Base-by-base conservation (phyloP, 225 moss, liverwort and hornwort genomes). In the Neckera pumila region DNA sequence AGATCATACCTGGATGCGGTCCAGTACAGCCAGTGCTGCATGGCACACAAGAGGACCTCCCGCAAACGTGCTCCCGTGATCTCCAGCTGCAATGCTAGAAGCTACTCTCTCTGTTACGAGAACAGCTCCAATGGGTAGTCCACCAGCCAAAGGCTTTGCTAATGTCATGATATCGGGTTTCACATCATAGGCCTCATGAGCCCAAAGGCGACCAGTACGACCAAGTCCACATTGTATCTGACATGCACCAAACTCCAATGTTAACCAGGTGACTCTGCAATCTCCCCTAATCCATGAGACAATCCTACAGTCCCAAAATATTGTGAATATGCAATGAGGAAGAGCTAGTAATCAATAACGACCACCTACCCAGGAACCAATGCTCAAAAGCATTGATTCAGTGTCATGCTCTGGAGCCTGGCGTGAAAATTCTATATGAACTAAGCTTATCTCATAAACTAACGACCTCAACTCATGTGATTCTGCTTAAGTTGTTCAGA, bases 141-240 rank as follows among this genome's bases (percentile, higher is more conserved):
- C 97, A 54, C 97, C 95, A 69, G 97, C 96, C 89, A 97, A 89
- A 34, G 97, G 96, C 76, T 97, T 95, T 60, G 96, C 97, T 84
- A 97, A 81, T 42, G 97, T 97, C 97, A 97, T 95, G 51, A 96
- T 95, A 51, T 97, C 95, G 13, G 97, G 96, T 79, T 88, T 84
- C 59, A 96, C 97, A 38, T 92, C 95, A 69, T 90, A 96, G 7
- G 91, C 89, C 88, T 96, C 97, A 84, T 96, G 94, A 59, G 97
- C 95, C 95, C 95, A 97, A 40, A 97, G 88, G 26, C 86, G 89
- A 34, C 97, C 96, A 47, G 96, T 95, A 49, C 97, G 92, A 66
- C 93, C 97, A 81, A 97, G 90, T 61, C 97, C 97, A 89, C 97
- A 97, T 85, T 96, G 97, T 31, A 97, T 92, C 82, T 96, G 87